Evolutionary conservation across 139 green algal species (phyloP), one percentile per base, ranked within the genome.

Genomic region (Astrephomene gubernaculifera): DNA sequence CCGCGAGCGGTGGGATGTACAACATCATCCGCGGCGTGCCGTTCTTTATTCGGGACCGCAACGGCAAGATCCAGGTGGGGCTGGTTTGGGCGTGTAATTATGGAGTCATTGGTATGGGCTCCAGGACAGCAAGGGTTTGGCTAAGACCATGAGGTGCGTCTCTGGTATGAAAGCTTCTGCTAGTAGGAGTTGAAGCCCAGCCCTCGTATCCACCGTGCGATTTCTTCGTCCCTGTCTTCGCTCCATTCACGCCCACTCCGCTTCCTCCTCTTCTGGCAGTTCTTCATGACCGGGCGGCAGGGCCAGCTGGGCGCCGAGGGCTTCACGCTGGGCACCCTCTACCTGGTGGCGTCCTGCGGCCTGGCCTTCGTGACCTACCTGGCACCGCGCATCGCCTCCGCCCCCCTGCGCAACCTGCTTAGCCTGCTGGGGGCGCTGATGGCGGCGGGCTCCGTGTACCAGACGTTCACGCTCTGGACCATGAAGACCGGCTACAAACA

Each of bases 11-110:
- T 1, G 95, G 95, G 82, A 96, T 98, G 94, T 96, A 95, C 93
- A 98, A 98, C 91, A 98, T 98, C 90, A 98, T 98, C 82, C 90
- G 95, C 31, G 93, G 93, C 78, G 90, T 98, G 80, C 95, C 95
- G 0, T 61, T 98, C 57, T 89, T 94, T 43, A 85, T 86, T 21
- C 44, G 69, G 5, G 70, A 90, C 38, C 79, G 88, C 53, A 85
- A 92, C 39, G 89, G 89, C 14, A 86, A 71, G 33, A 35, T 87
- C 31, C 76, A 83, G 76, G 76, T 83, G n/a, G 8, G 52, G n/a
- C n/a, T n/a, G n/a, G n/a, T n/a, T n/a, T n/a, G n/a, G n/a, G n/a
- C n/a, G n/a, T n/a, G n/a, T n/a, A n/a, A n/a, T n/a, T n/a, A n/a
- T n/a, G n/a, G n/a, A n/a, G n/a, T n/a, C n/a, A n/a, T n/a, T n/a